Percentiles rank a stretch among this genome's conserved stretches.
Conservation (phyloP, 2,329 filamentous ascomycete species). For the Neopestalotiopsis sp. region DNA sequence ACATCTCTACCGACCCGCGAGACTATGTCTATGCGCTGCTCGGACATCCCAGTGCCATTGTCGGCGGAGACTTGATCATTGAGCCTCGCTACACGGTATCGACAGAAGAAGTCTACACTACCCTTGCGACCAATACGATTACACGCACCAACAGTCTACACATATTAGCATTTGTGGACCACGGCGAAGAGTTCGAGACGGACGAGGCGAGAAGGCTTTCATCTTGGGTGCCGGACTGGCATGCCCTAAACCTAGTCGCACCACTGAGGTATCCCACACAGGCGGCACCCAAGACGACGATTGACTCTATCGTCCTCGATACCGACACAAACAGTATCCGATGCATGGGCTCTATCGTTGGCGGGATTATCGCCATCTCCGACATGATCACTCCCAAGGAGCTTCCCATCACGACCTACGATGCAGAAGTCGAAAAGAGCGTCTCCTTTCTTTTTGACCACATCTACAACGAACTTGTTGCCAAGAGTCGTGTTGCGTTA, state of each 20-base stretch:
- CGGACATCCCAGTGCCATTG: conserved; percentile 12
- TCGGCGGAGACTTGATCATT: conserved; percentile 7
- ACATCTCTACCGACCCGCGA: conserved; percentile 14
- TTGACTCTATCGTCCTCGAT: not conserved
- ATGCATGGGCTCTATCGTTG: not conserved
- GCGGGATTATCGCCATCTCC: not conserved
- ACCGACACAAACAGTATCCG: not conserved
- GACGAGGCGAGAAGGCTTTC: not conserved
- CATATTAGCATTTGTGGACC: conserved; percentile 15
- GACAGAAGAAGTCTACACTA: conserved; percentile 11
- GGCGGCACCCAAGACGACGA: conserved; percentile 1
- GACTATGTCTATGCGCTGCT: conserved; percentile 17
- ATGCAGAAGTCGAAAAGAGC: conserved; percentile 9
- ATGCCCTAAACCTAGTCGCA: conserved; percentile 4
- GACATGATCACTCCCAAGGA: conserved; percentile 18
- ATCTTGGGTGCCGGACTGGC: conserved; percentile 16
- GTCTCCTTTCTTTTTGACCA: conserved; percentile 11
- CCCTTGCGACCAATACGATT: not conserved
- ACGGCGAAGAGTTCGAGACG: conserved; percentile 8
- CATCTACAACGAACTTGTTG: conserved; percentile 3
- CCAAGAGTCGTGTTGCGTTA: not conserved
- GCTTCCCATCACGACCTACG: conserved; percentile 4
- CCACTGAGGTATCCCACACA: conserved; percentile 13
- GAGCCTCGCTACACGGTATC: conserved; percentile 12
- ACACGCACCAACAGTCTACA: conserved; percentile 5